Base-by-base conservation (phyloP, 805 yeast genomes). In the Clavispora asparagi region DNA sequence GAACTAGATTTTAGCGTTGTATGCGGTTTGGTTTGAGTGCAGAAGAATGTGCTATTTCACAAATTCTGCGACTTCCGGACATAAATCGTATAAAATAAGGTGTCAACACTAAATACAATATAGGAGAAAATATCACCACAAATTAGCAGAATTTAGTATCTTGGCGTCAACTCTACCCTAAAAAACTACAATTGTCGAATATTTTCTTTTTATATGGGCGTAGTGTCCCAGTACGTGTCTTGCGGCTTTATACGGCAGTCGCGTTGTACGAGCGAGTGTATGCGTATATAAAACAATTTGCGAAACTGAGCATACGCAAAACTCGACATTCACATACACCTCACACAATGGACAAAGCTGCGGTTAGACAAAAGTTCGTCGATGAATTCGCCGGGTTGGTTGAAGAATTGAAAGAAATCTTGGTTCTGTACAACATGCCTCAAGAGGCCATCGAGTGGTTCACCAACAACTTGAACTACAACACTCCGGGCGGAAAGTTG, bases 401-500 rank as follows among this genome's bases (percentile, higher is more conserved):
- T 36, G 78, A 74, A 14, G 99, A 92, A 61, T 72, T 92, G 53
- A 76, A 74, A 46, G 78, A 76, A 17, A 77, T 82, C 41, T 70
- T 87, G 49, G 68, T 66, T 39, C 71, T 71, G 43, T 87, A 89
- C 68, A 87, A 89, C 46, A 86, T 94, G 82, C 89, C 96, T 28
- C 68, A 74, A 44, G 94, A 87, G 51, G 97, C 97, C 33, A 77
- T 86, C 47, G 79, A 78, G 26, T 94, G 99, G 98, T 88, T 81
- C 68, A 79, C 75, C 55, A 76, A 77, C 54, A 82, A 74, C 54
- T 71, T 92, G 63, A 70, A 83, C 58, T 87, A 92, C 74, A 94
- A 94, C 73, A 83, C 96, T 6, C 92, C 96, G 48, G 97, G 97
- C 50, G 99, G 99, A 42, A 94, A 94, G 68, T 77, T 90, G 63